Evolutionary conservation across 2,329 filamentous ascomycete genomes (phyloP), one percentile per base, ranked within the genome.

Genomic region (Cadophora sp.): DNA sequence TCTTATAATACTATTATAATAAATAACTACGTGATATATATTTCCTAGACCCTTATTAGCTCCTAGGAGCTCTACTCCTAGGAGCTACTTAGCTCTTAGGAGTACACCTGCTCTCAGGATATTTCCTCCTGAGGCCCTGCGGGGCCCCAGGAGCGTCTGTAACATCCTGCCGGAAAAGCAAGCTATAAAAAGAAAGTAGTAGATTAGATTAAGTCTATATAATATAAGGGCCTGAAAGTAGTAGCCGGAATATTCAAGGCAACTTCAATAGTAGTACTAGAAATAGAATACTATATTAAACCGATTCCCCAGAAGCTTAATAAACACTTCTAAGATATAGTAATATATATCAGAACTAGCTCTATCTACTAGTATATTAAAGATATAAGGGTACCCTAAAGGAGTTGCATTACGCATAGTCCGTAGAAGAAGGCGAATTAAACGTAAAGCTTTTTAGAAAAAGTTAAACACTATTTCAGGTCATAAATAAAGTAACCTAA

Each of bases 141-240:
- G n/a, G n/a, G n/a, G n/a, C n/a, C n/a, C n/a, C n/a, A n/a, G n/a
- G n/a, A n/a, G n/a, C n/a, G n/a, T n/a, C n/a, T n/a, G n/a, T n/a
- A n/a, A n/a, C n/a, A n/a, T n/a, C 64, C 59, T 16, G 29, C 40
- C 37, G 56, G 43, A 66, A 27, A 66, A 24, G 27, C 55, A 43
- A 62, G 58, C 56, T 14, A 66, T 62, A 43, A 27, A 27, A 66
- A 66, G 64, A 66, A 61, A 66, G 58, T 66, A 11, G 46, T 29
- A 50, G 46, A 64, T 22, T 50, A 11, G 46, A 53, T 64, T 48
- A 64, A 53, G 27, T 53, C 9, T 40, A 53, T 64, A 64, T 24
- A 64, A n/a, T 55, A 64, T 6, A 56, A 64, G 24, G 29, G 48
- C 26, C 31, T 56, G 31, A 56, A 22, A 55, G 62, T 40, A 22